A percentile compares a stretch with the other conserved stretches of the same genome.
Conservation (phyloP, 129 eudicot species). For the Rutidosis leptorrhynchoides region DNA sequence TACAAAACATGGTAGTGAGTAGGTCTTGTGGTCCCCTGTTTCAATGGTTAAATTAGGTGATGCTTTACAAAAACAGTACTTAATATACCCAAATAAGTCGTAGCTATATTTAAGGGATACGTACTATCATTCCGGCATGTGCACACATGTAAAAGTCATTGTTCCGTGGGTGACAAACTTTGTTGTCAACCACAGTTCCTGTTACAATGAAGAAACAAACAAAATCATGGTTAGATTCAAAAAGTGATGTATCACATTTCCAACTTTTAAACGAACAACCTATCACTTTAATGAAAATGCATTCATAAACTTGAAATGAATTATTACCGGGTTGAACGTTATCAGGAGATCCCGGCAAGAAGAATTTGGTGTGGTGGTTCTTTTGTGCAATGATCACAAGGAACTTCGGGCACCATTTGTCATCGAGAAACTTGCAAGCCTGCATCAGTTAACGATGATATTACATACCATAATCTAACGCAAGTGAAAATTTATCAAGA, state of each 20-base stretch:
- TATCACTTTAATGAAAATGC: too few relatives aligned
- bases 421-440: conserved; percentile 68
- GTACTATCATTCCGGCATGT: conserved; percentile 80
- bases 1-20: conserved; percentile 73
- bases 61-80: background rate
- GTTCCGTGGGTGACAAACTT: conserved; percentile 70
- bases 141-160: conserved; percentile 77
- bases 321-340: conserved; percentile 80
- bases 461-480: background rate
- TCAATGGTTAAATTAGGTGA: conserved; percentile 4
- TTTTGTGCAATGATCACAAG: conserved; percentile 72
- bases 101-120: conserved; percentile 16
- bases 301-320: background rate
- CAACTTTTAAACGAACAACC: too few relatives aligned
- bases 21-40: conserved; percentile 84
- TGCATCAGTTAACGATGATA: background rate
- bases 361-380: conserved; percentile 84
- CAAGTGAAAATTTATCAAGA: background rate
- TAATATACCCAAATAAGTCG: background rate
- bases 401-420: conserved; percentile 74
- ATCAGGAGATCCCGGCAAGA: conserved; percentile 58
- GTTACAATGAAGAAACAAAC: conserved; percentile 8
- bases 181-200: conserved; percentile 75
- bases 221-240: background rate
- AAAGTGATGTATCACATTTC: background rate